Evolutionary conservation across 495 filamentous ascomycete species (phyloP), one percentile per base, ranked within the genome.

Genomic region (Pseudevernia furfuracea): DNA sequence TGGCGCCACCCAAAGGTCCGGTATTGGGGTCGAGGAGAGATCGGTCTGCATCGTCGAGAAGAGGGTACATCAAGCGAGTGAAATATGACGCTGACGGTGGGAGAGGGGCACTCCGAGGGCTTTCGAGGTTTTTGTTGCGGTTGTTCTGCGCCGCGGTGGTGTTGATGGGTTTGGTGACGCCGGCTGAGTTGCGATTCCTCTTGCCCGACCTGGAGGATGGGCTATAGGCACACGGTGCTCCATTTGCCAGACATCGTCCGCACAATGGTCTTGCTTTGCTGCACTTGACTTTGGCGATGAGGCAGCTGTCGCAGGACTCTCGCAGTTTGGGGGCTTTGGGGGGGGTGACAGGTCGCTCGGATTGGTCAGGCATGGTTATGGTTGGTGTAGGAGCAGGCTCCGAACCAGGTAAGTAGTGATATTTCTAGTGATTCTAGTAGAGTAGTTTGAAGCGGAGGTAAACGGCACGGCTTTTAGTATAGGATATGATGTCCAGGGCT

Each of bases 261-360:
- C 80, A 83, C 58, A 81, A 70, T 6, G 80, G 80, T 48, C 77
- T 73, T 1, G 71, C 71, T 64, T 82, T 83, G 64, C 77, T 78
- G 70, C 80, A 83, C 65, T 81, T 82, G 71, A 83, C 79, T 67
- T 83, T 83, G 46, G 80, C 80, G 38, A 80, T 69, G 63, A 81
- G 80, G 69, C 80, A 83, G n/a, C 78, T 78, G 67, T 83, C 80
- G 69, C 80, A 83, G 43, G 80, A 82, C 37, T 77, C 78, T 49
- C 80, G 75, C 58, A 82, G 74, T 32, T 79, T 70, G 58, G 74
- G 49, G 73, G 73, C 62, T 73, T 74, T 58, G 71, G 79, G 58
- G n/a, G 62, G 56, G 14, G 49, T 61, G 55, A 37, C 4, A 34
- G 43, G 36, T 38, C 19, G 57, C 34, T 67, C 65, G 12, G 53